Base-by-base conservation (phyloP, 768 basidiomycete species). In the Lactarius evosmus region DNA sequence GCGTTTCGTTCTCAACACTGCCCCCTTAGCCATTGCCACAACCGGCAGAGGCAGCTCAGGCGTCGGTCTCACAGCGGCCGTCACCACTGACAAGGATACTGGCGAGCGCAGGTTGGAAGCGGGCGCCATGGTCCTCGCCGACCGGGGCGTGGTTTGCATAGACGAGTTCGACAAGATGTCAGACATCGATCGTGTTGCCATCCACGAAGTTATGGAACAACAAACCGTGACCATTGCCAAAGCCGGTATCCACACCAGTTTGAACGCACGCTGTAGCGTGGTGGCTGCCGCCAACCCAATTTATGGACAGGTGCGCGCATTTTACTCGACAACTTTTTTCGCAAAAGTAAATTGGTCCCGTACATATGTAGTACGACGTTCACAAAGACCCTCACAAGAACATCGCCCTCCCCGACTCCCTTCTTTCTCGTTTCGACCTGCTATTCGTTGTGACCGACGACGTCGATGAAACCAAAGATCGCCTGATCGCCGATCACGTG, bases 121-220 rank as follows among this genome's bases (percentile, higher is more conserved):
- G 4, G 97, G 97, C 50, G 97, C 97, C 14, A 99, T 99, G 97
- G 97, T 99, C 59, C 87, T 99, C 63, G 97, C 97, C 32, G 97
- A 99, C 76, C 87, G 96, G 69, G 97, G 97, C 19, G 95, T 99
- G 25, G 96, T 99, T 51, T 99, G 97, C 75, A 98, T 99, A 70
- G 97, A 99, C 76, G 97, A 99, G 77, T 99, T 99, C 72, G 97
- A 99, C 83, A 99, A 99, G 75, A 98, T 99, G 97, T 95, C 93
- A 30, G 97, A 99, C 73, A 83, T 98, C 68, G 97, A 99, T 78
- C 86, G 97, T 69, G 96, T 98, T 22, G 96, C 97, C 36, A 99
- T 99, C 71, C 97, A 99, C 77, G 97, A 99, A 84, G 97, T 98
- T 72, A 99, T 99, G 97, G 97, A 98, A 74, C 96, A 98, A 75